Percentiles rank a stretch among this genome's conserved stretches.
These are phyloP conservation scores for Pelargonium australe DNA, from an alignment of 441 rosid genomes.

Conservation along the genomic window DNA sequence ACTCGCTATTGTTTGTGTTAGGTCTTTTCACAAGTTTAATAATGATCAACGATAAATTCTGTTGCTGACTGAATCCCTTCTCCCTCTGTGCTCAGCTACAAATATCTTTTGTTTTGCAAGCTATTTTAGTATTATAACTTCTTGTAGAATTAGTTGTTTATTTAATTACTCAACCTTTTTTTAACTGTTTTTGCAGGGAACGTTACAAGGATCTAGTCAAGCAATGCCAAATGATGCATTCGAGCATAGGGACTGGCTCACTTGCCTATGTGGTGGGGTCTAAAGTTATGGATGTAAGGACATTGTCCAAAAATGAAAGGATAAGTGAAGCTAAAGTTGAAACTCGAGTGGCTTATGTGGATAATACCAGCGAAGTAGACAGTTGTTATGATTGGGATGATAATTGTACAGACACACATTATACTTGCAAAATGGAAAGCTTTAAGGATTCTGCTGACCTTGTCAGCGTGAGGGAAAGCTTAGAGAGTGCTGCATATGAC, in stretches of 20 bases:
- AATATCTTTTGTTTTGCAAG: background rate
- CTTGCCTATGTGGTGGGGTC: slow-evolving; percentile 93
- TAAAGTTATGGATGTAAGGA: slow-evolving; percentile 92
- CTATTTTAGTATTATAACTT: slow-evolving; percentile 2
- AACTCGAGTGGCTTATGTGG: slow-evolving; percentile 35
- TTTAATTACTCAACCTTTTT: slow-evolving; percentile 8
- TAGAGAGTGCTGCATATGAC: slow-evolving; percentile 46
- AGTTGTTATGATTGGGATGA: slow-evolving; percentile 43
- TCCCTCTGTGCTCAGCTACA: background rate
- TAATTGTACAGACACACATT: slow-evolving; percentile 49
- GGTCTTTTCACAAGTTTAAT: background rate
- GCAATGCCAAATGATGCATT: slow-evolving; percentile 86
- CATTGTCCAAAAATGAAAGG: slow-evolving; percentile 58
- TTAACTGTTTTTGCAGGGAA: slow-evolving; percentile 49
- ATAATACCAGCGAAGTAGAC: slow-evolving; percentile 39
- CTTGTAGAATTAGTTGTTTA: background rate
- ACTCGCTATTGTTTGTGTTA: background rate
- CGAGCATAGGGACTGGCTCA: slow-evolving; percentile 87
- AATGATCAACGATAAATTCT: background rate
- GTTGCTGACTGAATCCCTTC: background rate
- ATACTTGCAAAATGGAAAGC: slow-evolving; percentile 46
- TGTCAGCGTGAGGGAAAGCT: slow-evolving; percentile 52
- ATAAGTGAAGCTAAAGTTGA: slow-evolving; percentile 40
- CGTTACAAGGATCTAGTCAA: slow-evolving; percentile 57
- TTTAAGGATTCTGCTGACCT: slow-evolving; percentile 59